phyloP scores from a whole-genome alignment of 306 rosid species.

The Begonia loranthoides region DNA sequence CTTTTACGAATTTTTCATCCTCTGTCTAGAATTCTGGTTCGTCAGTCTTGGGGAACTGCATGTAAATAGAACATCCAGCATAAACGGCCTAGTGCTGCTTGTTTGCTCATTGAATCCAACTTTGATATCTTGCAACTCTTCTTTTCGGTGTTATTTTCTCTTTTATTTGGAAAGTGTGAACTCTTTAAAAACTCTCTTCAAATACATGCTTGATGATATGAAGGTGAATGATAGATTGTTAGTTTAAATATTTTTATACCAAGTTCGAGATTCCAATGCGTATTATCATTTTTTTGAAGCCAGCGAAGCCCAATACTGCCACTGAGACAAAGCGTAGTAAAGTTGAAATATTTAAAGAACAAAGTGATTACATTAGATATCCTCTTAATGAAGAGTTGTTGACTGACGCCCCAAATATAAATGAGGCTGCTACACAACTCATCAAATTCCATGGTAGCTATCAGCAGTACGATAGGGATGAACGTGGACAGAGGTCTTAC shows the following conservation, averaged over 20 bases:
- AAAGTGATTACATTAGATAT: slow-evolving; percentile 76
- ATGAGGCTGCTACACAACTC: slow-evolving; percentile 82
- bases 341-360: slow-evolving; percentile 92
- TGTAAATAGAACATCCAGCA: too few species aligned
- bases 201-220: background rate
- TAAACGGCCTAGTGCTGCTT: too few species aligned
- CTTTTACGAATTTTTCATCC: too few species aligned
- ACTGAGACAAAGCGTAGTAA: slow-evolving; percentile 75
- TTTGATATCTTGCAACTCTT: too few species aligned
- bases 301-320: slow-evolving; percentile 39
- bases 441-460: slow-evolving; percentile 98
- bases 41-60: too few species aligned
- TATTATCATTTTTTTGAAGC: slow-evolving; percentile 23
- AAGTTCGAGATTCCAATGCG: too few species aligned
- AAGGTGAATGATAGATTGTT: background rate
- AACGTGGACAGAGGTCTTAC: slow-evolving; percentile 66
- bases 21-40: too few species aligned
- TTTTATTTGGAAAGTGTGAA: too few species aligned
- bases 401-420: slow-evolving; percentile 75
- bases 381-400: slow-evolving; percentile 88
- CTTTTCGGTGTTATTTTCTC: too few species aligned
- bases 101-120: too few species aligned
- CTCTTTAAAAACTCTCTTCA: too few species aligned
- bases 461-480: slow-evolving; percentile 87
- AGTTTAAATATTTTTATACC: background rate